Conservation (phyloP, 2,329 filamentous ascomycete species). For the Nigrospora sphaerica region DNA sequence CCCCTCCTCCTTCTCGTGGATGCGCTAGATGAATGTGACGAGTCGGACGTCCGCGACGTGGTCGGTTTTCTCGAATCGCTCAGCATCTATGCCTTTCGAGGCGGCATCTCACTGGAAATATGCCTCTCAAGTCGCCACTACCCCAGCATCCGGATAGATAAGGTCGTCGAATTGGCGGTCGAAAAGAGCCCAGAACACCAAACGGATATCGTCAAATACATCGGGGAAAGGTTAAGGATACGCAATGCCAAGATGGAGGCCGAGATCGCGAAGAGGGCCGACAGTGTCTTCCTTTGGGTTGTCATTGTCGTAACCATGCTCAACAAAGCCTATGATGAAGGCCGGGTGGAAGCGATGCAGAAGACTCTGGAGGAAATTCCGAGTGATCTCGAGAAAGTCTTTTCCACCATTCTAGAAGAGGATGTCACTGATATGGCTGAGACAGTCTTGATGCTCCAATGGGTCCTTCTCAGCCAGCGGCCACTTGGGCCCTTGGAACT, state of each 20-base stretch:
- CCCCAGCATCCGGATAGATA: constrained; percentile 3
- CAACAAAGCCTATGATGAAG: constrained; percentile 8
- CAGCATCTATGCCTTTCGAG: not conserved
- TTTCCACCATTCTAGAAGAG: constrained; percentile 2
- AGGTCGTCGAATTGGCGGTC: not conserved
- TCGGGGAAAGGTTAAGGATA: constrained; percentile 1
- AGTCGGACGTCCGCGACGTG: not conserved
- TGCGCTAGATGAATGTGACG: constrained; percentile 3
- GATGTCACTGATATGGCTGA: not conserved
- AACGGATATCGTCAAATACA: not conserved
- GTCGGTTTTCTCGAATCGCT: not conserved
- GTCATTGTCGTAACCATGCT: constrained; percentile 11
- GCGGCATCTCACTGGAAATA: not conserved
- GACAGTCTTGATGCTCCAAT: constrained; percentile 6
- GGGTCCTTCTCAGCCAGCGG: constrained; percentile 5
- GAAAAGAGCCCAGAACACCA: not conserved
- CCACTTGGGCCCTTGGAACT: constrained; percentile 3
- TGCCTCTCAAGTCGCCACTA: constrained; percentile 3
- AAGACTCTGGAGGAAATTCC: constrained; percentile 5
- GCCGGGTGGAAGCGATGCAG: constrained; percentile 2
- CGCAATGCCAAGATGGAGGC: not conserved
- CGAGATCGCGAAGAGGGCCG: constrained; percentile 17
- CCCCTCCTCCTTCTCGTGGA: not conserved
- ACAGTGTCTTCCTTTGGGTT: constrained; percentile 36
- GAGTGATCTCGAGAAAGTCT: constrained; percentile 6